These are phyloP conservation scores for Suillus fuscotomentosus DNA, from an alignment of 768 basidiomycete species.

Conservation along the genomic window DNA sequence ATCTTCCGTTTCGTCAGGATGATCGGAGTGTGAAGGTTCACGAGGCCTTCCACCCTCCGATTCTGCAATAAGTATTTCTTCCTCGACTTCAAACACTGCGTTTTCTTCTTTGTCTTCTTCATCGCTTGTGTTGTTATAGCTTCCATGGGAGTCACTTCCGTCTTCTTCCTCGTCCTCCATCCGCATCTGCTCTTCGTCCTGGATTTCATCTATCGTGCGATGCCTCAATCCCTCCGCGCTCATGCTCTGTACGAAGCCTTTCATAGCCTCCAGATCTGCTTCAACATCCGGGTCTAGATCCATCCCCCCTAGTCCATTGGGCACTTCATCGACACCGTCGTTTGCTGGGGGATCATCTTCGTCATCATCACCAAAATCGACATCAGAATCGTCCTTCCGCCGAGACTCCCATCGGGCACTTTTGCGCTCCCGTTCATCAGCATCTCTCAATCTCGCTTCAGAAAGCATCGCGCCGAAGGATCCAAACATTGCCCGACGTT, in stretches of 20 bases:
- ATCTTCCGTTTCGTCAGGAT: constrained; percentile 21
- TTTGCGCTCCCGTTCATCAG: constrained; percentile 24
- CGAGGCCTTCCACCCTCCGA: constrained; percentile 13
- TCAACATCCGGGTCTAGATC: constrained; percentile 60
- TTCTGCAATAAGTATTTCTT: constrained; percentile 42
- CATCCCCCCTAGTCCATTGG: constrained; percentile 49
- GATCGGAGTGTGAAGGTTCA: not conserved
- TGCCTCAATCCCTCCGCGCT: constrained; percentile 44
- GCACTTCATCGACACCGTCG: constrained; percentile 29
- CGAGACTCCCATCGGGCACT: constrained; percentile 48
- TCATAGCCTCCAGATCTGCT: constrained; percentile 48
- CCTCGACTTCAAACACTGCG: constrained; percentile 42
- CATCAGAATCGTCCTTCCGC: constrained; percentile 62
- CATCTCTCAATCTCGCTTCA: constrained; percentile 48
- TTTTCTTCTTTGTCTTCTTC: constrained; percentile 34
- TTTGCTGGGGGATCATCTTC: constrained; percentile 24
- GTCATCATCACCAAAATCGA: constrained; percentile 60
- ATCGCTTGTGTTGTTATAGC: constrained; percentile 27
- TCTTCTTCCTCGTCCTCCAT: constrained; percentile 45
- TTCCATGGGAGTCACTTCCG: constrained; percentile 22
- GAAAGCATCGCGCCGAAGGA: constrained; percentile 53
- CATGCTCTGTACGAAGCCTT: constrained; percentile 51
- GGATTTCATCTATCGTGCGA: constrained; percentile 68
- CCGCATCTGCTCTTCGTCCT: constrained; percentile 48
- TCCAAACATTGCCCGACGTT: constrained; percentile 36